Evolutionary conservation across 805 yeast species (phyloP).

Genomic region (Kuraishia cidri): DNA sequence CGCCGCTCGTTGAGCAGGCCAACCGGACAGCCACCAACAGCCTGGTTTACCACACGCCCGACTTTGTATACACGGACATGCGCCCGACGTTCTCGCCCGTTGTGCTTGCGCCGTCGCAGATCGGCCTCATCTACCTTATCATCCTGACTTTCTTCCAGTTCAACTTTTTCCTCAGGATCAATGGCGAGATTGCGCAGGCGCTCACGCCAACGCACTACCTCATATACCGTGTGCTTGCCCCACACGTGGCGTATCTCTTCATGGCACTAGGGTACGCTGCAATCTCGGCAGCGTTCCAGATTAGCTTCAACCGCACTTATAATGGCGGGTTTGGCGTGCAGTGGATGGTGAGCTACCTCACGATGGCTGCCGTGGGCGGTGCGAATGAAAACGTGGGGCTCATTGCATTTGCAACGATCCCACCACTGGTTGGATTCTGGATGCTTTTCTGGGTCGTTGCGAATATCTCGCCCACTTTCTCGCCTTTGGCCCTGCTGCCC

Average conservation of each 20-base stretch:
- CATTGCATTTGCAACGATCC: constrained; percentile 39
- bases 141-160: constrained; percentile 68
- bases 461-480: constrained; percentile 62
- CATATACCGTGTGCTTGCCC: constrained; percentile 38
- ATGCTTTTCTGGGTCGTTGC: constrained; percentile 58
- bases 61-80: constrained; percentile 24
- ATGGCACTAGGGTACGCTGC: constrained; percentile 49
- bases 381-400: constrained; percentile 60
- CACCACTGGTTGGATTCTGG: constrained; percentile 68
- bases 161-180: constrained; percentile 48
- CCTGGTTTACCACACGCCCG: constrained; percentile 10
- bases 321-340: constrained; percentile 62
- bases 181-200: constrained; percentile 36
- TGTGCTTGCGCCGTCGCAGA: constrained; percentile 59
- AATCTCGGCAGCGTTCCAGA: constrained; percentile 61
- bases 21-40: constrained; percentile 12
- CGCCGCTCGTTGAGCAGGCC: constrained; percentile 18
- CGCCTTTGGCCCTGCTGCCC: constrained; percentile 52
- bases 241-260: constrained; percentile 46
- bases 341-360: constrained; percentile 61
- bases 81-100: constrained; percentile 42
- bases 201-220: constrained; percentile 32
- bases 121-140: constrained; percentile 66
- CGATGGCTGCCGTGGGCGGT: constrained; percentile 73
- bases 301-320: constrained; percentile 47